Evolutionary conservation across 176 grass and related monocot species (phyloP).

Genomic region (Aegilops longissima): DNA sequence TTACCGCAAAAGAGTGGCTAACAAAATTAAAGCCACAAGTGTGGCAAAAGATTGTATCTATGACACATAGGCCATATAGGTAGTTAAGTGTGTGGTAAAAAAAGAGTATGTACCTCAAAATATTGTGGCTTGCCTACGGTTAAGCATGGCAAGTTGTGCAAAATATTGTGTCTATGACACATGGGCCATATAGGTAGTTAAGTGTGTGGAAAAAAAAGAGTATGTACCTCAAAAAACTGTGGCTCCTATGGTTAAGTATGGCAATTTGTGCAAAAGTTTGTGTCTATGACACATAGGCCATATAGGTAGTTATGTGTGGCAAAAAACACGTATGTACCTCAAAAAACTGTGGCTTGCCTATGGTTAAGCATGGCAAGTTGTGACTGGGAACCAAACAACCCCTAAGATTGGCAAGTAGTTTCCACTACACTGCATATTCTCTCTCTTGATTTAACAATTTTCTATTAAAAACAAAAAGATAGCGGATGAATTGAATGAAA

Average conservation of each 20-base stretch:
- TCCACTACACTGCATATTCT: not conserved
- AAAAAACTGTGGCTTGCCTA: not conserved
- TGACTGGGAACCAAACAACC: not conserved
- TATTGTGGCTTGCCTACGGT: too few species aligned
- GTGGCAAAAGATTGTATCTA: not conserved
- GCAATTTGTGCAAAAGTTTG: too few species aligned
- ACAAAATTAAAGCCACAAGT: not conserved
- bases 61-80: not conserved
- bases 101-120: not conserved
- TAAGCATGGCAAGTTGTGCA: not conserved
- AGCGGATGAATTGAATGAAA: slow-evolving; percentile 1
- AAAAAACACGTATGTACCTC: not conserved
- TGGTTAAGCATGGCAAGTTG: not conserved
- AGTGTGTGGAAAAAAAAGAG: not conserved
- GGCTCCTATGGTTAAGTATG: too few species aligned
- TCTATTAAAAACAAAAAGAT: slow-evolving; percentile 12
- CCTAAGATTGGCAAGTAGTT: not conserved
- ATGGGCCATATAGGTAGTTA: not conserved
- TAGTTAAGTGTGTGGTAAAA: not conserved
- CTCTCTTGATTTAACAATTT: not conserved
- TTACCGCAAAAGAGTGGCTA: too few species aligned
- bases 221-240: not conserved
- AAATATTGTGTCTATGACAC: not conserved
- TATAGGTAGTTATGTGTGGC: not conserved
- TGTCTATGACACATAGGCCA: too few species aligned